These are phyloP conservation scores for Ustilago esculenta DNA, from an alignment of 1,284 basidiomycete species.

Conservation along the genomic window DNA sequence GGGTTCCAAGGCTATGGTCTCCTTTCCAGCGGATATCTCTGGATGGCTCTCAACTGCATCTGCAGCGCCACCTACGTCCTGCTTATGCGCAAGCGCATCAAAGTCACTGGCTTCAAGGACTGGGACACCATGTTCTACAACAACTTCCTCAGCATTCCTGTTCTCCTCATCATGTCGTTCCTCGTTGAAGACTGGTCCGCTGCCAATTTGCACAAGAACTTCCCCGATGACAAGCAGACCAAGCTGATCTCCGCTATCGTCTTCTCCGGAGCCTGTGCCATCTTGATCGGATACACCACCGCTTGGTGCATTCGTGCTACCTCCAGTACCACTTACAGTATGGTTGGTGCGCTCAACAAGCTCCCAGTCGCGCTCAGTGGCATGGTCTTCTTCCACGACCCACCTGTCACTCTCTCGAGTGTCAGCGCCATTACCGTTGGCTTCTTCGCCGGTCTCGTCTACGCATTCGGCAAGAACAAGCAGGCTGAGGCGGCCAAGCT, in stretches of 20 bases:
- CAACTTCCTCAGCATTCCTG: conserved; percentile 92
- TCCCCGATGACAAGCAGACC: conserved; percentile 83
- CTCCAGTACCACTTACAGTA: conserved; percentile 96
- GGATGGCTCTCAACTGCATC: conserved; percentile 94
- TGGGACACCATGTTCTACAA: conserved; percentile 99
- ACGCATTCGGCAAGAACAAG: conserved; percentile 65
- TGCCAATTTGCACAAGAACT: conserved; percentile 82
- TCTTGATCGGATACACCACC: conserved; percentile 96
- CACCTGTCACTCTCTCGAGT: conserved; percentile 79
- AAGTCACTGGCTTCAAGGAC: conserved; percentile 96
- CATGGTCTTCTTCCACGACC: conserved; percentile 74
- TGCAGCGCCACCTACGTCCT: conserved; percentile 92
- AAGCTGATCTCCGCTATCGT: conserved; percentile 87
- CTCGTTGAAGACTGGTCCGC: conserved; percentile 89
- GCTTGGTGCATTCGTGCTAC: conserved; percentile 98
- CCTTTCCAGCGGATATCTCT: conserved; percentile 78
- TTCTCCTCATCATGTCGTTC: conserved; percentile 84
- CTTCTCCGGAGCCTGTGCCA: conserved; percentile 95
- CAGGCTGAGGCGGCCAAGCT: conserved; percentile 59
- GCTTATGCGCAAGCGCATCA: conserved; percentile 96
- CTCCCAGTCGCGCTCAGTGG: conserved; percentile 81
- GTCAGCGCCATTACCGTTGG: conserved; percentile 87
- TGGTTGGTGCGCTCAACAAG: conserved; percentile 99
- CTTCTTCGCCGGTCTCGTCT: conserved; percentile 78
- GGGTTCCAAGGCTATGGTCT: conserved; percentile 49